Percentiles rank a stretch among this genome's conserved stretches.
Conservation (phyloP, 2,329 filamentous ascomycete genomes). For the Cladosporium sp. region DNA sequence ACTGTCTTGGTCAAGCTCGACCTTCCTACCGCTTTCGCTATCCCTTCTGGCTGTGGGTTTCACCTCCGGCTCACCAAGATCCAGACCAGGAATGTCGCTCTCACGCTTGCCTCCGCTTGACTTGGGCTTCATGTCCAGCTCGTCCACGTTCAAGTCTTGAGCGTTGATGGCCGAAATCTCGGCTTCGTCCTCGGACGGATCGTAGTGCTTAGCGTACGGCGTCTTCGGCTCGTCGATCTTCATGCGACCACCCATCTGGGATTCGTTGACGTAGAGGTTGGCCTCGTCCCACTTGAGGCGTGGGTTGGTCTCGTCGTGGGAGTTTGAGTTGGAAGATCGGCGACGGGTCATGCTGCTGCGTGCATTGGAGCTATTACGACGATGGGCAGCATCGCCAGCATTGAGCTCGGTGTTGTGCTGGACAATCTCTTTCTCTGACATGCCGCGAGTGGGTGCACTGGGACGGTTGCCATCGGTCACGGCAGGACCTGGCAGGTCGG, state of each 20-base stretch:
- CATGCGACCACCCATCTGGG: slow-evolving; percentile 94
- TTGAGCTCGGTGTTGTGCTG: slow-evolving; percentile 94
- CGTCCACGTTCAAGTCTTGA: slow-evolving; percentile 67
- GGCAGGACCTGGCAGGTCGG: slow-evolving; percentile 34
- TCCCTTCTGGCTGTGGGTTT: slow-evolving; percentile 40
- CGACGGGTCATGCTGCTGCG: slow-evolving; percentile 70
- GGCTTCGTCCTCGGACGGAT: slow-evolving; percentile 84
- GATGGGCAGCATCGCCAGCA: slow-evolving; percentile 72
- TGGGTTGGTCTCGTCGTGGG: slow-evolving; percentile 52
- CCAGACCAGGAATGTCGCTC: slow-evolving; percentile 87
- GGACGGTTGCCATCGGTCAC: slow-evolving; percentile 38
- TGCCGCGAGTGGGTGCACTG: slow-evolving; percentile 47
- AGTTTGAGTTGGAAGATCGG: slow-evolving; percentile 55
- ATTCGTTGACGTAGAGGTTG: slow-evolving; percentile 94
- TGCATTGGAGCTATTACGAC: slow-evolving; percentile 77
- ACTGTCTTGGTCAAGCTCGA: slow-evolving; percentile 67
- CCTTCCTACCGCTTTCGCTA: slow-evolving; percentile 66
- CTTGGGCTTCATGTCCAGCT: slow-evolving; percentile 58
- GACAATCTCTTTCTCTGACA: slow-evolving; percentile 82
- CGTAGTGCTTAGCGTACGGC: slow-evolving; percentile 89
- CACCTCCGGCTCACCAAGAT: slow-evolving; percentile 84
- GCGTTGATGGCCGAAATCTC: slow-evolving; percentile 68
- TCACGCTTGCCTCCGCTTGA: slow-evolving; percentile 49
- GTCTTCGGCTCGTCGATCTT: slow-evolving; percentile 99
- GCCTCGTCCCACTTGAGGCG: slow-evolving; percentile 98